Base-by-base conservation (phyloP, 208 protist species). In the Cochliopodium minus region DNA sequence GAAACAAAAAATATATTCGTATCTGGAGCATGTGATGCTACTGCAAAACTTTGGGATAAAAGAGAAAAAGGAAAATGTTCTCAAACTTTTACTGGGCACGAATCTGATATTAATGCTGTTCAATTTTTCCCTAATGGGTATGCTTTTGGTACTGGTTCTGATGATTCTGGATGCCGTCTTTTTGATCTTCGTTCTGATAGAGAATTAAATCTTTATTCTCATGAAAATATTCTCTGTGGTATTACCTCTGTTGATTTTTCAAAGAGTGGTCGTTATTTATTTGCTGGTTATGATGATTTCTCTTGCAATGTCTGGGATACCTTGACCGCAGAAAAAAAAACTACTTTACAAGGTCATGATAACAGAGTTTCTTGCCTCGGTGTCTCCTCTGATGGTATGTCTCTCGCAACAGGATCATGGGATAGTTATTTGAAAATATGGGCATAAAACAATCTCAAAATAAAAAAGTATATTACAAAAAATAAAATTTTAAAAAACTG, bases 291-390 rank as follows among this genome's bases (percentile, higher is more conserved):
- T 39, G 81, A 86, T 61, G 77, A 88, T 66, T 86, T 73, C 40
- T 69, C 73, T 57, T 83, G 73, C 56, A 72, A 83, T 48, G 70
- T 85, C 15, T 90, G 82, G 82, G 83, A 90, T 57, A 83, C 82
- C 9, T 60, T 90, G 7, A 82, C 71, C 26, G 81, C 79, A 30
- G 57, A 67, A 28, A 42, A 67, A 45, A 64, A 80, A 0, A 59
- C 56, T n/a, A 40, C 57, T 29, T 64, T 87, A n/a, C 39, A 35
- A 25, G 76, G 68, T 23, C 83, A 89, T 43, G 77, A 87, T 35
- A 83, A 87, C 60, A 74, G 83, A 54, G 81, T 90, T 26, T 9
- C 62, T 22, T 76, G 73, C 53, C 46, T 86, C 10, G 74, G 68
- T 57, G 75, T 90, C 20, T 69, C 66, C 29, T 6, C 35, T 23